Base-by-base conservation (phyloP, 1,284 basidiomycete genomes). In the Leccinum pallidistipes region DNA sequence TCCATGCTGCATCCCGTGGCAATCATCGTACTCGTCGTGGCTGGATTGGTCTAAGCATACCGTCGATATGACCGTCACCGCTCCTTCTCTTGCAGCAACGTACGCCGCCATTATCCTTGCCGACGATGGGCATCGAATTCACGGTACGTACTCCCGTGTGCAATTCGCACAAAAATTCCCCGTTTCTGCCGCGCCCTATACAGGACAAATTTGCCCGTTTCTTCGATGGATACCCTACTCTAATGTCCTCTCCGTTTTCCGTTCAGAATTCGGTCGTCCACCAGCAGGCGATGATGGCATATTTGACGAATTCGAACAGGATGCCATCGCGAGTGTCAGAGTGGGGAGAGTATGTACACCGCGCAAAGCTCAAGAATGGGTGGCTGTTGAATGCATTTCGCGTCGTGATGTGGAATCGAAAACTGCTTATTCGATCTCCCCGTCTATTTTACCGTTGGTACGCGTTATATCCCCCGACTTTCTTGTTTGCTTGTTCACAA, bases 381-480 rank as follows among this genome's bases (percentile, higher is more conserved):
- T 96, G 1, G 94, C 94, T 0, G 94, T 97, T 64, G 96, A 96
- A 78, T 24, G 85, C 83, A 3, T 90, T 85, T 69, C 77, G 83
- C 12, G 66, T 78, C 3, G 87, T 89, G 1, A 89, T 90, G 86
- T 90, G 87, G 87, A 68, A 89, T 88, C 67, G 88, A 90, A 65
- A 78, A 87, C 43, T 86, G 85, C 80, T 79, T 87, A 2, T 94
- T 94, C 70, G 87, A 92, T 66, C 75, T 94, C 14, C 91, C 91
- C 1, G 85, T 87, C 3, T 89, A 87, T 70, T 92, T 91, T 66
- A 79, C 86, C 47, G 89, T 90, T 65, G 86, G 87, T 86, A 58
- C 27, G 27, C 59, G 85, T 68, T 18, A 5, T 55, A 60, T 51
- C 24, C 21, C 12, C 12, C 12, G 29, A 4, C 7, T 45, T 29